Evolutionary conservation across 495 filamentous ascomycete species (phyloP).

Genomic region (Xylaria flabelliformis): DNA sequence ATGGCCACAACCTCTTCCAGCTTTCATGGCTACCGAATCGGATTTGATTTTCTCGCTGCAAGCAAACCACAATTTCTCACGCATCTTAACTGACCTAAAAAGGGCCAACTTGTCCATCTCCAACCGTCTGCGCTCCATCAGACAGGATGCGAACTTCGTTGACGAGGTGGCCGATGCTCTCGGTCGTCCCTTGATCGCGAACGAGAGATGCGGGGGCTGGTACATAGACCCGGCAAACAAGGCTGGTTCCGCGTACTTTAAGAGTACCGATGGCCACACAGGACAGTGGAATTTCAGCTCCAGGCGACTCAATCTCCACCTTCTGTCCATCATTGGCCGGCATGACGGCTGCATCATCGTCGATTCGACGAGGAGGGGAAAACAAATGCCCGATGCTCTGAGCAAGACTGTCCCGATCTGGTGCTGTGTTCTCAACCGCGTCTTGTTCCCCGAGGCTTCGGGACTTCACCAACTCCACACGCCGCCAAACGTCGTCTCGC

Average conservation of each 20-base stretch:
- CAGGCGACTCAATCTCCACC: conserved; percentile 80
- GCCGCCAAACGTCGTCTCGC: conserved; percentile 69
- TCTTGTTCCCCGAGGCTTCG: conserved; percentile 69
- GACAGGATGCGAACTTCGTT: conserved; percentile 71
- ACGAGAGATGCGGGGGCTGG: conserved; percentile 95
- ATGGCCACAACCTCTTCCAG: background rate
- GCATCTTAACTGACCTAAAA: conserved; percentile 65
- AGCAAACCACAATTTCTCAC: conserved; percentile 61
- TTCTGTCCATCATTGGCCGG: conserved; percentile 67
- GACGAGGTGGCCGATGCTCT: conserved; percentile 56
- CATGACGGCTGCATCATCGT: conserved; percentile 87
- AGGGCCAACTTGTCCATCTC: conserved; percentile 75
- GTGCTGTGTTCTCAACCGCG: conserved; percentile 81
- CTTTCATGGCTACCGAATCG: conserved; percentile 39
- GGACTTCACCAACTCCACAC: conserved; percentile 63
- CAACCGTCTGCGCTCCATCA: conserved; percentile 80
- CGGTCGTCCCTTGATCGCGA: conserved; percentile 82
- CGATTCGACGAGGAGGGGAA: conserved; percentile 92
- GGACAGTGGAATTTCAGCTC: conserved; percentile 89
- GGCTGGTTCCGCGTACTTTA: conserved; percentile 84
- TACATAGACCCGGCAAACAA: conserved; percentile 77
- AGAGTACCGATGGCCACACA: conserved; percentile 94
- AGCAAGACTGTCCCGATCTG: conserved; percentile 94
- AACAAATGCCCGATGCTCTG: conserved; percentile 91
- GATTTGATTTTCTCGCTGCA: conserved; percentile 58